Percentiles rank a stretch among this genome's conserved stretches.
Conservation (phyloP, 2,329 filamentous ascomycete species). For the Hypoxylon sp. region DNA sequence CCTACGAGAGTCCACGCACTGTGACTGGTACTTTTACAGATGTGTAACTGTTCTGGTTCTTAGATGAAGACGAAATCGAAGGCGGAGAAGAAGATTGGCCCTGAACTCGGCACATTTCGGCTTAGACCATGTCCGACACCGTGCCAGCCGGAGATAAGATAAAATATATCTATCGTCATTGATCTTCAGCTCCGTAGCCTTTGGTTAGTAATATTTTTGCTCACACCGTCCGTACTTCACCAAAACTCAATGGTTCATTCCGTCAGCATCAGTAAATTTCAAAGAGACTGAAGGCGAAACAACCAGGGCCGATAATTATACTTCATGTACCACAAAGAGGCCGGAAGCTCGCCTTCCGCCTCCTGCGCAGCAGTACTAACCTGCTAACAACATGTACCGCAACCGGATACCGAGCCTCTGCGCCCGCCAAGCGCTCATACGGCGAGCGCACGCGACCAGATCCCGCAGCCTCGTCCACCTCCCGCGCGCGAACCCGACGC, state of each 20-base stretch:
- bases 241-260: conserved; percentile 3
- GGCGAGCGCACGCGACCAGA: conserved; percentile 3
- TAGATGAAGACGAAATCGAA: neutral
- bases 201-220: conserved; percentile 18
- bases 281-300: neutral
- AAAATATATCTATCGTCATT: conserved; percentile 40
- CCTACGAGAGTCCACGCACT: too few species aligned
- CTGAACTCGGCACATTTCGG: conserved; percentile 3
- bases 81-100: neutral
- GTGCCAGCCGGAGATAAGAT: conserved; percentile 38
- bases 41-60: too few species aligned
- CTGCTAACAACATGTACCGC: conserved; percentile 45
- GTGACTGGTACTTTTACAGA: too few species aligned
- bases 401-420: conserved; percentile 45
- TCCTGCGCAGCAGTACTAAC: conserved; percentile 23
- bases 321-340: conserved; percentile 25
- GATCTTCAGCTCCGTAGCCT: conserved; percentile 21
- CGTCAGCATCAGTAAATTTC: neutral
- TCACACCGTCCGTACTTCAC: neutral
- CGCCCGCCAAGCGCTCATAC: conserved; percentile 25
- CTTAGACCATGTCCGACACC: conserved; percentile 24
- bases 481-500: conserved; percentile 5
- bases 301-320: conserved; percentile 3
- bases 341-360: conserved; percentile 38
- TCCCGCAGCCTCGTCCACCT: conserved; percentile 12